Conservation (phyloP, 2,329 filamentous ascomycete genomes). For the Colletotrichum aenigma region DNA sequence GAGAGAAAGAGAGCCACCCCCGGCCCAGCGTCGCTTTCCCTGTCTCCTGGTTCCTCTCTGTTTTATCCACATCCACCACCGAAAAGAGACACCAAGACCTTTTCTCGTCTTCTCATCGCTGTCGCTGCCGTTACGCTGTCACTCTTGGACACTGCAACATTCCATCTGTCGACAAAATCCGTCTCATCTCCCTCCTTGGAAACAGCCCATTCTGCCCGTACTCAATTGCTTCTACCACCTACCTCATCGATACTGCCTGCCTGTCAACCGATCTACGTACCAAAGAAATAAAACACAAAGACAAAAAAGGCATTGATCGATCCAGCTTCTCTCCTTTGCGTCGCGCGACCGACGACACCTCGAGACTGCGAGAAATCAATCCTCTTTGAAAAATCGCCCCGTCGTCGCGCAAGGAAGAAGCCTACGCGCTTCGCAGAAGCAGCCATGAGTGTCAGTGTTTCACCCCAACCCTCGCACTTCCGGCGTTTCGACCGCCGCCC, state of each 20-base stretch:
- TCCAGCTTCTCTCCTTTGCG: neutral
- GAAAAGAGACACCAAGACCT: conserved; percentile 5
- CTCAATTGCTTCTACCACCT: conserved; percentile 15
- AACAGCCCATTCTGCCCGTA: conserved; percentile 16
- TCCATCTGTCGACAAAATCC: neutral
- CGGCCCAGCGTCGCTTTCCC: neutral
- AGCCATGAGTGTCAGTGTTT: conserved; percentile 57
- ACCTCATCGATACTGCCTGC: neutral
- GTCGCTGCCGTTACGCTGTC: neutral
- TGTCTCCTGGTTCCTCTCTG: neutral
- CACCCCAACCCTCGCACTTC: conserved; percentile 26
- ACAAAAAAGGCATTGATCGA: neutral
- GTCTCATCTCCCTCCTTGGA: conserved; percentile 7
- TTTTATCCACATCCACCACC: neutral
- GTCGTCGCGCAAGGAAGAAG: conserved; percentile 23
- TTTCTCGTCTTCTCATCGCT: neutral
- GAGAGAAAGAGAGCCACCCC: neutral
- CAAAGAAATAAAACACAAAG: neutral
- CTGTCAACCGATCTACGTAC: neutral
- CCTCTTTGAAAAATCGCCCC: neutral
- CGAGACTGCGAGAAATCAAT: neutral
- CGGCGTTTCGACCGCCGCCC: conserved; percentile 21
- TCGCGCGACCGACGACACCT: neutral
- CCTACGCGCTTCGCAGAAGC: conserved; percentile 22
- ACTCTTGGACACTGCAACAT: neutral